A percentile compares a stretch with the other conserved stretches of the same genome.
Conservation (phyloP, 176 grass and related monocot species). For the Echinochloa phyllopogon region DNA sequence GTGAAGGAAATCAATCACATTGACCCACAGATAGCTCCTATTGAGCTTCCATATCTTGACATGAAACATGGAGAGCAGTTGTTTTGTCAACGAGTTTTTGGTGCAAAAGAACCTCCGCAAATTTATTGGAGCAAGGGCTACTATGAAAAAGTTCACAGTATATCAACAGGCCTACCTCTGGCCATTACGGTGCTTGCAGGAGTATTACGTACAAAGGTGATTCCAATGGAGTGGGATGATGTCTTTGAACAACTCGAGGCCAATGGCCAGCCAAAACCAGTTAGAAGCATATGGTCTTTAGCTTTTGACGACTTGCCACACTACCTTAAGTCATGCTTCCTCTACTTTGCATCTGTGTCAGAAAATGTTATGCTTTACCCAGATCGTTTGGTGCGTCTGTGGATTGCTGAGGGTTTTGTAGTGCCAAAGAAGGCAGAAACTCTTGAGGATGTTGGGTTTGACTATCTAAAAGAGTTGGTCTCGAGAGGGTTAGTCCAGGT, state of each 20-base stretch:
- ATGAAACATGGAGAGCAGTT: constrained; percentile 34
- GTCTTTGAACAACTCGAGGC: constrained; percentile 43
- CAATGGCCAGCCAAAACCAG: constrained; percentile 50
- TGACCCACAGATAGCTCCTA: constrained; percentile 31
- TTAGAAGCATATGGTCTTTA: constrained; percentile 43
- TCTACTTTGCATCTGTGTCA: constrained; percentile 50
- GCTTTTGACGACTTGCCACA: constrained; percentile 55
- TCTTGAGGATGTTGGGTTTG: constrained; percentile 41
- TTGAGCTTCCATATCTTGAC: constrained; percentile 38
- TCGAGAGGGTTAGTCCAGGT: constrained; percentile 53
- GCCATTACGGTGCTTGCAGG: constrained; percentile 52
- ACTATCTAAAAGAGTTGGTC: constrained; percentile 49
- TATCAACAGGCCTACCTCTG: constrained; percentile 51
- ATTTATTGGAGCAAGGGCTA: constrained; percentile 41
- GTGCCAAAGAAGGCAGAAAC: constrained; percentile 43
- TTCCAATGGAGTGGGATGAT: constrained; percentile 46
- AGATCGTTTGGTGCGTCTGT: constrained; percentile 45
- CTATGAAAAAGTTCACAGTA: constrained; percentile 44
- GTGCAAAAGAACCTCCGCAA: constrained; percentile 39
- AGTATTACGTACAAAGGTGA: constrained; percentile 48
- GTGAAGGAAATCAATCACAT: constrained; percentile 52
- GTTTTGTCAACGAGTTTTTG: constrained; percentile 45
- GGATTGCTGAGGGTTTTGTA: constrained; percentile 56
- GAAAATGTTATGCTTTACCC: constrained; percentile 46
- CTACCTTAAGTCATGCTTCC: constrained; percentile 62